Evolutionary conservation across 371 early-diverging fungal genomes (phyloP), one percentile per base, ranked within the genome.

Genomic region (Lichtheimia ramosa): DNA sequence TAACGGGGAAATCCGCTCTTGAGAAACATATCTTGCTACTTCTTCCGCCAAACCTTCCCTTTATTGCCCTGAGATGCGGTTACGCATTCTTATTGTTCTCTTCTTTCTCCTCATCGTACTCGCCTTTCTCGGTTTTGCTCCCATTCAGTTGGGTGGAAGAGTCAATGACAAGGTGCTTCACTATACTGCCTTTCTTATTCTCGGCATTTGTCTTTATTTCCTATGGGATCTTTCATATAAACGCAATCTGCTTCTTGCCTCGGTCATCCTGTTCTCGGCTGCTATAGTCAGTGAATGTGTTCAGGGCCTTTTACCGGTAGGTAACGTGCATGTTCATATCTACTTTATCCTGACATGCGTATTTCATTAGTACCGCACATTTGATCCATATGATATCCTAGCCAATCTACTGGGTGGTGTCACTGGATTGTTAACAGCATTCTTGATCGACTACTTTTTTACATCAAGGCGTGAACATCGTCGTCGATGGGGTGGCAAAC

Each of bases 121-220:
- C 70, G 81, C 67, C 28, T 48, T 77, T 6, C 59, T 81, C 10
- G 81, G 81, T 0, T 81, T 81, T 59, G 66, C 78, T 46, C 81
- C 81, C 23, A 69, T 81, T 25, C 59, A 71, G 7, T 42, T 76
- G 13, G 61, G 71, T 28, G 66, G 66, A 16, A 59, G 51, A 27
- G 50, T 81, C 13, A 71, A 75, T 58, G 81, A 81, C 63, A 81
- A 81, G 54, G 51, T 71, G 3, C 65, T 81, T 12, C 81, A 81
- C 28, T 75, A 71, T 34, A 34, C 49, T 27, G 56, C 69, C 14
- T 77, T 77, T 59, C 68, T 65, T 48, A 62, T 72, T 27, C 52
- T 77, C 7, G 69, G 68, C 10, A 48, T 69, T 4, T 71, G 71
- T 34, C 58, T 81, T 14, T 81, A 75, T 51, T 75, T 66, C 50